These are phyloP conservation scores for Thermoascus crustaceus DNA, from an alignment of 2,329 filamentous ascomycete species.

Conservation along the genomic window DNA sequence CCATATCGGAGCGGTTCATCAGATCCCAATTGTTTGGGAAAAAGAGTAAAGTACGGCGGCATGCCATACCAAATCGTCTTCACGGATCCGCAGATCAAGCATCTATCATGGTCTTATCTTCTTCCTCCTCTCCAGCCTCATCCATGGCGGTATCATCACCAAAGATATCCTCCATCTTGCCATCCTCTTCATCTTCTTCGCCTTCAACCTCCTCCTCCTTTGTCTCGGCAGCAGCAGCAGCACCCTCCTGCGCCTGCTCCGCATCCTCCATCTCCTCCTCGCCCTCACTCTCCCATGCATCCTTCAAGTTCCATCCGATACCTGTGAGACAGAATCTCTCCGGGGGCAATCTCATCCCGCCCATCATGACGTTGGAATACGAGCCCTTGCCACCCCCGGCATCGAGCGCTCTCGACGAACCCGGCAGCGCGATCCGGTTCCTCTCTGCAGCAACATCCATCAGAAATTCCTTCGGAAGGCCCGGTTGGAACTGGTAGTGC, in stretches of 20 bases:
- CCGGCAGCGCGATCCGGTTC: slow-evolving; percentile 46
- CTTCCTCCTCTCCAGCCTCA: slow-evolving; percentile 27
- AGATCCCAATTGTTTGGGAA: not conserved
- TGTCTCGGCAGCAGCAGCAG: slow-evolving; percentile 13
- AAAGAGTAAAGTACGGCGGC: not conserved
- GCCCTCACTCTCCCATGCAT: slow-evolving; percentile 50
- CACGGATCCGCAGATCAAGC: slow-evolving; percentile 17
- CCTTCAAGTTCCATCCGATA: slow-evolving; percentile 47
- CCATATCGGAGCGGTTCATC: not conserved
- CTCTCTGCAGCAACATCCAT: slow-evolving; percentile 49
- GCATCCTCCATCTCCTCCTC: slow-evolving; percentile 32
- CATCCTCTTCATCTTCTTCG: slow-evolving; percentile 37
- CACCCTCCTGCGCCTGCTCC: slow-evolving; percentile 2
- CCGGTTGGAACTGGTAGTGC: slow-evolving; percentile 52
- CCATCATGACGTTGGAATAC: slow-evolving; percentile 32
- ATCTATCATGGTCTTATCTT: slow-evolving; percentile 37
- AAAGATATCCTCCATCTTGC: slow-evolving; percentile 42
- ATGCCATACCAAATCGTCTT: not conserved
- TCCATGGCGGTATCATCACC: slow-evolving; percentile 35
- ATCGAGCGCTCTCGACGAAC: slow-evolving; percentile 45
- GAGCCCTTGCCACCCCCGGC: slow-evolving; percentile 15
- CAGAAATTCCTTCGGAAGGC: slow-evolving; percentile 55
- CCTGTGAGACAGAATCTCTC: slow-evolving; percentile 56
- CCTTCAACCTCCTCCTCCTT: slow-evolving; percentile 22
- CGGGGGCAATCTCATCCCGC: slow-evolving; percentile 52